These are phyloP conservation scores for Erythrophleum fordii DNA, from an alignment of 306 rosid genomes.

Conservation along the genomic window DNA sequence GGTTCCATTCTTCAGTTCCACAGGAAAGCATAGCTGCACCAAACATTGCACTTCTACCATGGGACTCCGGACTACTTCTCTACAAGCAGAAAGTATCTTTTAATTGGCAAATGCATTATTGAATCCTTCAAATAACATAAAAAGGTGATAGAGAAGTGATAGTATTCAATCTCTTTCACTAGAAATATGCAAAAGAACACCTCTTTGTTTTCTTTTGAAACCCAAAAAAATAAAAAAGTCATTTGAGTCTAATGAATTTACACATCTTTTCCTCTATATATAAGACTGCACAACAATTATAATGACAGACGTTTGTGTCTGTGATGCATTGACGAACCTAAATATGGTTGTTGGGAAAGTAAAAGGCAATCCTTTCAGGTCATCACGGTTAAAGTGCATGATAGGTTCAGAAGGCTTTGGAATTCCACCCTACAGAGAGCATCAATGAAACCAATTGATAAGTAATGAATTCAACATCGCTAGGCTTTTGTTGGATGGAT, in stretches of 20 bases:
- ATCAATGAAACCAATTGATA: conserved; percentile 39
- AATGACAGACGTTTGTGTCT: conserved; percentile 11
- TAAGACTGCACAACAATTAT: conserved; percentile 25
- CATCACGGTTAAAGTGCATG: conserved; percentile 79
- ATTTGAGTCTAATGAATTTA: conserved; percentile 18
- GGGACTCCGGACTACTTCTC: conserved; percentile 90
- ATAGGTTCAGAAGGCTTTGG: conserved; percentile 79
- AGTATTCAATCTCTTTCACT: conserved; percentile 30
- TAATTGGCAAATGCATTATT: conserved; percentile 44
- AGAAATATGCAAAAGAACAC: conserved; percentile 19
- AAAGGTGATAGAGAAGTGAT: conserved; percentile 30
- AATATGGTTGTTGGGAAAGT: conserved; percentile 66
- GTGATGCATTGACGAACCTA: conserved; percentile 58
- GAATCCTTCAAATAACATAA: conserved; percentile 36
- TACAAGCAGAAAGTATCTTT: conserved; percentile 50
- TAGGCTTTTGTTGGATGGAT: conserved; percentile 32
- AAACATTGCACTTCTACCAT: conserved; percentile 99
- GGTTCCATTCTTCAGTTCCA: conserved; percentile 83
- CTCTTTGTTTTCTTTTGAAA: neutral
- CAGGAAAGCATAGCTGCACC: conserved; percentile 92
- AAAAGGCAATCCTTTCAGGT: conserved; percentile 87
- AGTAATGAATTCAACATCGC: conserved; percentile 31
- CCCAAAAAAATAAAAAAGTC: neutral
- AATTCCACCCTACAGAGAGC: conserved; percentile 84
- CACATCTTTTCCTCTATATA: neutral